Conservation (phyloP, 2,329 filamentous ascomycete species). For the Arthrinium puccinioides region DNA sequence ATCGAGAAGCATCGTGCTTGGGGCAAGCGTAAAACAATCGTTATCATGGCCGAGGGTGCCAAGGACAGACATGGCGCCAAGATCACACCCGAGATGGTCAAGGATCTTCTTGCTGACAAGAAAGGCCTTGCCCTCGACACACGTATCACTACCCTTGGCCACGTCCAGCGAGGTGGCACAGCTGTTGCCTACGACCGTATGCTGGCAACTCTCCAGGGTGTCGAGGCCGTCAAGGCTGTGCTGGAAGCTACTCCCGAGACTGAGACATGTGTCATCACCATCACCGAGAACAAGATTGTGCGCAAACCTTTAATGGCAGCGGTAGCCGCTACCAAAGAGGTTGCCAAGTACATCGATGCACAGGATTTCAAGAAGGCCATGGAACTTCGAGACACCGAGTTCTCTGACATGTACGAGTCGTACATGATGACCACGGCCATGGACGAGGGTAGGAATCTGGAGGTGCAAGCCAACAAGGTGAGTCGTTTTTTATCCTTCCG, state of each 20-base stretch:
- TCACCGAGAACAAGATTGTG: slow-evolving; percentile 96
- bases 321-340: slow-evolving; percentile 77
- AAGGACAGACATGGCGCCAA: slow-evolving; percentile 77
- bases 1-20: slow-evolving; percentile 72
- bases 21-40: slow-evolving; percentile 95
- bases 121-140: slow-evolving; percentile 79
- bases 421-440: slow-evolving; percentile 89
- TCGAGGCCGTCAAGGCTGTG: slow-evolving; percentile 88
- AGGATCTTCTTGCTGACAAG: slow-evolving; percentile 75
- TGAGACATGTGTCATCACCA: slow-evolving; percentile 89
- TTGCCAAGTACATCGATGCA: slow-evolving; percentile 71
- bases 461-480: slow-evolving; percentile 65
- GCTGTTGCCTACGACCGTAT: slow-evolving; percentile 93
- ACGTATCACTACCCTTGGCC: slow-evolving; percentile 87
- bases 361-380: slow-evolving; percentile 87
- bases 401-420: slow-evolving; percentile 83
- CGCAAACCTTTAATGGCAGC: slow-evolving; percentile 84
- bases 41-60: slow-evolving; percentile 94
- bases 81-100: slow-evolving; percentile 75
- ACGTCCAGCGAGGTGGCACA: slow-evolving; percentile 92
- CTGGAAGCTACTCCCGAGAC: slow-evolving; percentile 83
- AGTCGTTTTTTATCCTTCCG: no score
- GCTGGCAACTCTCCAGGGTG: slow-evolving; percentile 86
- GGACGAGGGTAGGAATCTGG: slow-evolving; percentile 57
- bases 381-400: slow-evolving; percentile 84